These are phyloP conservation scores for Penicillium sp. DNA, from an alignment of 2,329 filamentous ascomycete genomes.

Conservation along the genomic window DNA sequence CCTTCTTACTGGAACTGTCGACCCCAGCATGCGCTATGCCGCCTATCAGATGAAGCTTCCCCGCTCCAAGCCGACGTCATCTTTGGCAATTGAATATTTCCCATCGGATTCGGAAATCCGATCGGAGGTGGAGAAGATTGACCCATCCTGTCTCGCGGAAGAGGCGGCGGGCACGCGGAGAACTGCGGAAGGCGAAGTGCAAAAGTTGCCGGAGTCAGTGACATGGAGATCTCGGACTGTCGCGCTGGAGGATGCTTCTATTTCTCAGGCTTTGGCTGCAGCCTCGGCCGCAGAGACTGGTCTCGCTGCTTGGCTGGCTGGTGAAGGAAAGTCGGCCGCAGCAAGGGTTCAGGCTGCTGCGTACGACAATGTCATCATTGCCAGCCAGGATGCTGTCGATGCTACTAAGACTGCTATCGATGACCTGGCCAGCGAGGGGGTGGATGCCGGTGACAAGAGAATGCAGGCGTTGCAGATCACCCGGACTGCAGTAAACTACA, in stretches of 20 bases:
- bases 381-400: constrained; percentile 91
- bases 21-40: constrained; percentile 90
- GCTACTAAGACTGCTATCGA: constrained; percentile 91
- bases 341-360: constrained; percentile 70
- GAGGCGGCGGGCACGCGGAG: constrained; percentile 51
- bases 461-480: constrained; percentile 94
- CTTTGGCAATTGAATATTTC: constrained; percentile 77
- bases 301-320: constrained; percentile 50
- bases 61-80: constrained; percentile 75
- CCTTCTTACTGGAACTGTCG: constrained; percentile 77
- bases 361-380: constrained; percentile 86
- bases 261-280: constrained; percentile 76
- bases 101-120: constrained; percentile 62
- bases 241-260: constrained; percentile 86
- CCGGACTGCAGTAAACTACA: constrained; percentile 88
- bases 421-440: constrained; percentile 77
- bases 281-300: constrained; percentile 58
- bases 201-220: constrained; percentile 67
- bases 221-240: constrained; percentile 84
- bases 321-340: constrained; percentile 39
- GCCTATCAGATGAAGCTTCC: constrained; percentile 89
- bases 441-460: constrained; percentile 76
- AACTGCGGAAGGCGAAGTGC: constrained; percentile 42
- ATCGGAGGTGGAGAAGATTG: constrained; percentile 66
- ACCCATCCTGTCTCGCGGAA: constrained; percentile 65